Conservation (phyloP, 805 yeast genomes). For the Candida incommunis region DNA sequence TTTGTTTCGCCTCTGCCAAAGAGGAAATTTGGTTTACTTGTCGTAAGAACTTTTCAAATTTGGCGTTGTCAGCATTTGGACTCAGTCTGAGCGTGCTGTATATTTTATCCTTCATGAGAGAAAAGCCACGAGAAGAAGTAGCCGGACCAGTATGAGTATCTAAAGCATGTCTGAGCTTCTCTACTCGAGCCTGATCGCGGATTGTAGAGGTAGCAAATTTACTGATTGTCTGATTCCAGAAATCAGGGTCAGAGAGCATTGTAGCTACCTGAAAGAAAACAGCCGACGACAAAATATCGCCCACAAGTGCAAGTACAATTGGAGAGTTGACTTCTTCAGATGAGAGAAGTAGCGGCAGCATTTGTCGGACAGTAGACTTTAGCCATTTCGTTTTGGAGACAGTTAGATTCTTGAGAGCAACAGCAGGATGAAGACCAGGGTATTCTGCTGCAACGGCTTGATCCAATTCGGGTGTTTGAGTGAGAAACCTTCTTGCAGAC, state of each 20-base stretch:
- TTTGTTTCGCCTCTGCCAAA: constrained; percentile 32
- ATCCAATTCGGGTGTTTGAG: constrained; percentile 26
- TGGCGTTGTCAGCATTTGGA: constrained; percentile 26
- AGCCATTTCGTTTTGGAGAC: constrained; percentile 37
- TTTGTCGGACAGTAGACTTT: constrained; percentile 24
- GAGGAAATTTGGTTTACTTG: constrained; percentile 22
- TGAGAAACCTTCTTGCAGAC: constrained; percentile 15
- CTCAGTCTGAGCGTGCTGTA: constrained; percentile 19
- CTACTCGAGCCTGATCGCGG: constrained; percentile 62
- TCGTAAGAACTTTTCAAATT: constrained; percentile 28
- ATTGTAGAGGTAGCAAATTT: constrained; percentile 47
- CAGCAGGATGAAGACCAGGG: constrained; percentile 38
- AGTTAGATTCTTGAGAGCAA: constrained; percentile 26
- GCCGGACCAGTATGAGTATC: constrained; percentile 52
- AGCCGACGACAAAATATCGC: constrained; percentile 49
- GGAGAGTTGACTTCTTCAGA: constrained; percentile 29
- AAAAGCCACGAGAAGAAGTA: neutral
- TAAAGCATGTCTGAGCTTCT: constrained; percentile 52
- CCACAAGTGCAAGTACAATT: constrained; percentile 34
- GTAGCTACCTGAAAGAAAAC: constrained; percentile 37
- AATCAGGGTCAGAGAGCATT: constrained; percentile 58
- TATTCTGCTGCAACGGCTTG: constrained; percentile 31
- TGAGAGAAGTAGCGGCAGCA: constrained; percentile 36
- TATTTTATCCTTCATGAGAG: constrained; percentile 3
- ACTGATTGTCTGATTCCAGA: constrained; percentile 54